phyloP scores from a whole-genome alignment of 1,284 basidiomycete species.

The Limonomyces culmigenus region DNA sequence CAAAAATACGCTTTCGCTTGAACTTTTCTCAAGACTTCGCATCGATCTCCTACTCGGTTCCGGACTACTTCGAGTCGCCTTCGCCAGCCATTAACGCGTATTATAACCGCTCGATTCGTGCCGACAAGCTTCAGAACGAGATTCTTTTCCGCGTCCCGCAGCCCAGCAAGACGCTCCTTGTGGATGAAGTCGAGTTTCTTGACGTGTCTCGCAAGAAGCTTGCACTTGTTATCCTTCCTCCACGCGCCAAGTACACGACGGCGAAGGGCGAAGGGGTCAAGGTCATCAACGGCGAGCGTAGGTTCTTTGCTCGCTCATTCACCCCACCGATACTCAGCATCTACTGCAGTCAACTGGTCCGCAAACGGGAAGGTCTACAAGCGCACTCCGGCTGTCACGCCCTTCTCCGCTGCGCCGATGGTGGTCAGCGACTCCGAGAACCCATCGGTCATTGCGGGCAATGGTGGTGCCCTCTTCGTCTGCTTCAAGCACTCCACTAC shows the following conservation, averaged over 20 bases:
- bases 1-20: too few species aligned
- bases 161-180: constrained; percentile 5
- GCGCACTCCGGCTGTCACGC: constrained; percentile 5
- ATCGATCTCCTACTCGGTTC: constrained; percentile 17
- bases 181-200: constrained; percentile 9
- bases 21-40: constrained; percentile 12
- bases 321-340: background rate
- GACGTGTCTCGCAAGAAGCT: constrained; percentile 10
- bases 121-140: constrained; percentile 11
- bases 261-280: constrained; percentile 8
- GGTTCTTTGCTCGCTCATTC: background rate
- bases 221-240: constrained; percentile 11
- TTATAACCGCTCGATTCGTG: constrained; percentile 7
- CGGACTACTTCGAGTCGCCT: constrained; percentile 13
- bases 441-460: constrained; percentile 6
- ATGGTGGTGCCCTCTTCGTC: constrained; percentile 13
- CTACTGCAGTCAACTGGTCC: too few species aligned
- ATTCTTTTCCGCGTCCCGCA: constrained; percentile 12
- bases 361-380: constrained; percentile 1
- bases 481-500: constrained; percentile 6
- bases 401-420: constrained; percentile 3
- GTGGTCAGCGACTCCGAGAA: constrained; percentile 4
- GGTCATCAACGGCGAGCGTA: constrained; percentile 11
- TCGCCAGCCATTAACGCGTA: constrained; percentile 10
- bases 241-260: constrained; percentile 4